Evolutionary conservation across 1,284 basidiomycete genomes (phyloP), one percentile per base, ranked within the genome.

Genomic region (Omphalotus olearius): DNA sequence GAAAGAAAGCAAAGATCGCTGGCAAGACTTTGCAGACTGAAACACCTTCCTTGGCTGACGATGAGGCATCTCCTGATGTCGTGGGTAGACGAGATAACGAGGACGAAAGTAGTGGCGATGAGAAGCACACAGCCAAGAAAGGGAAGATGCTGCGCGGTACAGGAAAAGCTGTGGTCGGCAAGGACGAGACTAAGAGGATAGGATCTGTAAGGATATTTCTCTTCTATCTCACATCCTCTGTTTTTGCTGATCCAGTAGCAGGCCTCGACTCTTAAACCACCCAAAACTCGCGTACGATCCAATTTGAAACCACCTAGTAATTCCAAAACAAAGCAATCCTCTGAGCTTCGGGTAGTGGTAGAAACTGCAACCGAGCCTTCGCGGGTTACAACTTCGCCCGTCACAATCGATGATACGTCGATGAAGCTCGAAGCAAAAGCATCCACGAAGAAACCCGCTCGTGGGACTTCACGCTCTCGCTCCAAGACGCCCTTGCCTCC

Each of bases 31-130:
- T 33, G 13, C 30, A 33, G 7, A 40, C 43, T 18, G 55, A 58
- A n/a, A 57, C 57, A 25, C 57, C 55, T 10, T 58, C 57, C 1
- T 46, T 59, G 13, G 57, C 56, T 30, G 59, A 61, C 33, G 59
- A 60, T 40, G 60, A 59, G 50, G 53, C 58, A 14, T 57, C 54
- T 30, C 53, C 55, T 35, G 57, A 43, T 36, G 40, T 46, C 11
- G 38, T 33, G 33, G 52, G 39, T 3, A 47, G 30, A 14, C 28
- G 13, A 6, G 37, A 51, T 25, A 45, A 44, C 6, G 45, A 45
- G 23, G 36, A 20, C 26, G 42, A 52, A 4, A 51, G 38, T 37
- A 44, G 26, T 26, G 50, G 52, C 18, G 41, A 48, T 28, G 55
- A 54, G 17, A 41, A 53, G 23, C 44, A 39, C 26, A 23, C 39